Conservation (phyloP, 768 basidiomycete genomes). For the Baorangia bicolor region DNA sequence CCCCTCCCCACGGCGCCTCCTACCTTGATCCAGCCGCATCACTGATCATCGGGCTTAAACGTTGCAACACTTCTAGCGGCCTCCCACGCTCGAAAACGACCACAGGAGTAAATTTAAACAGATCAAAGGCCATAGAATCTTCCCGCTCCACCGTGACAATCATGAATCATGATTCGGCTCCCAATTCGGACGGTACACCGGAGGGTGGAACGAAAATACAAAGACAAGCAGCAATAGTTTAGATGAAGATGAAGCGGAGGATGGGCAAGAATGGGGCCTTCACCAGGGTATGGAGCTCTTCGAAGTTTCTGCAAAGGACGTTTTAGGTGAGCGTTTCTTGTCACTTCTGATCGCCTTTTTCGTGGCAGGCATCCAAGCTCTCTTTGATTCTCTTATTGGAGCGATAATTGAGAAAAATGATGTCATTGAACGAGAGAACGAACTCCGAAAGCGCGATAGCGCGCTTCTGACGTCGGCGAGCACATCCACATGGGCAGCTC, state of each 20-base stretch:
- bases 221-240: slow-evolving; percentile 68
- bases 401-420: slow-evolving; percentile 80
- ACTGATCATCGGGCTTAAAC: slow-evolving; percentile 51
- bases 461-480: slow-evolving; percentile 65
- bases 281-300: slow-evolving; percentile 85
- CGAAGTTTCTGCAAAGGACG: slow-evolving; percentile 91
- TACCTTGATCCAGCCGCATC: slow-evolving; percentile 62
- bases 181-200: slow-evolving; percentile 49
- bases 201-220: slow-evolving; percentile 53
- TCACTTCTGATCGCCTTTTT: slow-evolving; percentile 8
- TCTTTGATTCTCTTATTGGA: slow-evolving; percentile 78
- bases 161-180: slow-evolving; percentile 66
- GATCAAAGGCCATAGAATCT: slow-evolving; percentile 37
- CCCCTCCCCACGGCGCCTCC: slow-evolving; percentile 57
- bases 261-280: slow-evolving; percentile 68
- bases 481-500: slow-evolving; percentile 74
- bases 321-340: slow-evolving; percentile 51
- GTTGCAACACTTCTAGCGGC: slow-evolving; percentile 49
- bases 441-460: slow-evolving; percentile 78
- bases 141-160: slow-evolving; percentile 45
- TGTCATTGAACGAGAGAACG: slow-evolving; percentile 77
- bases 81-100: slow-evolving; percentile 52
- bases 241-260: slow-evolving; percentile 58
- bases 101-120: slow-evolving; percentile 32
- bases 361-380: slow-evolving; percentile 65